A percentile compares a stretch with the other conserved stretches of the same genome.
Evolutionary conservation across 2,329 filamentous ascomycete species (phyloP).

Genomic region (Corynespora cassiicola): DNA sequence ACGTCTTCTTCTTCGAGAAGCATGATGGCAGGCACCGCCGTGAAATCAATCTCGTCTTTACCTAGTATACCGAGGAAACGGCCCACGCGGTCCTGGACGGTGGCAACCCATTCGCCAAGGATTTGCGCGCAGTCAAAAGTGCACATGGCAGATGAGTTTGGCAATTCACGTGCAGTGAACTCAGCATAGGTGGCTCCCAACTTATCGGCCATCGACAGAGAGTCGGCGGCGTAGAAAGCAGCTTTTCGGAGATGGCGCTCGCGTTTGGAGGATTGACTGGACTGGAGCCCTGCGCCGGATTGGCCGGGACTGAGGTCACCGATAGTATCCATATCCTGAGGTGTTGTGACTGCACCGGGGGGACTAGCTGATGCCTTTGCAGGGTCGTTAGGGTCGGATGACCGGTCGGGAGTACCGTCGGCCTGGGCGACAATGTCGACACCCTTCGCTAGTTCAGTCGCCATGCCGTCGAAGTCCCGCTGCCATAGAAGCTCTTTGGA

Average conservation of each 20-base stretch:
- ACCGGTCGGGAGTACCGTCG: slow-evolving; percentile 64
- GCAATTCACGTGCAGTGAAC: slow-evolving; percentile 81
- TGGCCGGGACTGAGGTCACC: slow-evolving; percentile 39
- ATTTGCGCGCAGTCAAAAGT: slow-evolving; percentile 94
- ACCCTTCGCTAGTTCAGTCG: slow-evolving; percentile 81
- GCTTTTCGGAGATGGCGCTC: slow-evolving; percentile 91
- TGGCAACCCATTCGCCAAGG: slow-evolving; percentile 91
- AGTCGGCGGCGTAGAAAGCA: slow-evolving; percentile 94
- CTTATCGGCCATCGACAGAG: slow-evolving; percentile 85
- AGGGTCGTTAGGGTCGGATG: slow-evolving; percentile 39
- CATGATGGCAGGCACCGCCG: slow-evolving; percentile 85
- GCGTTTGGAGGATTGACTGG: slow-evolving; percentile 68
- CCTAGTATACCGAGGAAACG: slow-evolving; percentile 87
- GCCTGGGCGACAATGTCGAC: slow-evolving; percentile 77
- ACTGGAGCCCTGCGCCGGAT: slow-evolving; percentile 31
- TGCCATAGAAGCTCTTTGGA: slow-evolving; percentile 96
- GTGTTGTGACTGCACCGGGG: slow-evolving; percentile 24
- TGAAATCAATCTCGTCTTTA: slow-evolving; percentile 78
- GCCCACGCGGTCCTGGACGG: slow-evolving; percentile 92
- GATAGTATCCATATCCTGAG: slow-evolving; percentile 36
- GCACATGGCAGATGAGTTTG: slow-evolving; percentile 89
- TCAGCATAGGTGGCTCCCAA: slow-evolving; percentile 86
- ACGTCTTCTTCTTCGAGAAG: slow-evolving; percentile 90
- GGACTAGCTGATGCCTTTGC: slow-evolving; percentile 21
- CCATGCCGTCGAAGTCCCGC: slow-evolving; percentile 90